Percentiles rank a stretch among this genome's conserved stretches.
These are phyloP conservation scores for Penicillium sp. DNA, from an alignment of 2,329 filamentous ascomycete species.

Conservation along the genomic window DNA sequence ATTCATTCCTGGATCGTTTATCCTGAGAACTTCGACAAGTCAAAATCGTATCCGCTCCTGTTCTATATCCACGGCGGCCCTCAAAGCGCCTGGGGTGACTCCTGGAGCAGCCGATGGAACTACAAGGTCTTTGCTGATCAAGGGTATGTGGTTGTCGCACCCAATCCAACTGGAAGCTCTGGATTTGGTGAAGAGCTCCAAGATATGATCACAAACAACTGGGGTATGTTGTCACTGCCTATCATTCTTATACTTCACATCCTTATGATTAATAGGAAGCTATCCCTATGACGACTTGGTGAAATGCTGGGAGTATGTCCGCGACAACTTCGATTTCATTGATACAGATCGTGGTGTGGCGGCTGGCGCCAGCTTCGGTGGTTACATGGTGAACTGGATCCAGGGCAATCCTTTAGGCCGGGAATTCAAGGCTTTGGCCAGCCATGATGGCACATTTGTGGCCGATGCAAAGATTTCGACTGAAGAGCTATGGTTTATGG, in stretches of 20 bases:
- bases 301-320: conserved; percentile 71
- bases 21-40: conserved; percentile 60
- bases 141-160: conserved; percentile 77
- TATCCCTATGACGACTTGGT: conserved; percentile 77
- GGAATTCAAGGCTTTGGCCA: conserved; percentile 83
- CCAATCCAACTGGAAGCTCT: conserved; percentile 80
- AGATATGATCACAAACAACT: conserved; percentile 74
- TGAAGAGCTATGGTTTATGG: conserved; percentile 54
- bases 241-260: background rate
- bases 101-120: conserved; percentile 83
- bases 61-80: conserved; percentile 83
- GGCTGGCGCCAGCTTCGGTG: conserved; percentile 44
- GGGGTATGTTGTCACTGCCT: conserved; percentile 56
- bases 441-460: conserved; percentile 82
- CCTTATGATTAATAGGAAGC: conserved; percentile 23
- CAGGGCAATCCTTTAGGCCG: conserved; percentile 80
- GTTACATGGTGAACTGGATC: conserved; percentile 70
- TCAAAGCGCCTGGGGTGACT: conserved; percentile 71
- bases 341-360: conserved; percentile 42
- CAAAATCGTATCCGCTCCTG: conserved; percentile 74
- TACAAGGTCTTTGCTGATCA: conserved; percentile 82
- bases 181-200: conserved; percentile 77
- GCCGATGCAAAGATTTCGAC: conserved; percentile 50
- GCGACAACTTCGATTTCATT: conserved; percentile 37
- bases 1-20: conserved; percentile 44